Base-by-base conservation (phyloP, 176 grass and related monocot genomes). In the Oryza brachyantha region DNA sequence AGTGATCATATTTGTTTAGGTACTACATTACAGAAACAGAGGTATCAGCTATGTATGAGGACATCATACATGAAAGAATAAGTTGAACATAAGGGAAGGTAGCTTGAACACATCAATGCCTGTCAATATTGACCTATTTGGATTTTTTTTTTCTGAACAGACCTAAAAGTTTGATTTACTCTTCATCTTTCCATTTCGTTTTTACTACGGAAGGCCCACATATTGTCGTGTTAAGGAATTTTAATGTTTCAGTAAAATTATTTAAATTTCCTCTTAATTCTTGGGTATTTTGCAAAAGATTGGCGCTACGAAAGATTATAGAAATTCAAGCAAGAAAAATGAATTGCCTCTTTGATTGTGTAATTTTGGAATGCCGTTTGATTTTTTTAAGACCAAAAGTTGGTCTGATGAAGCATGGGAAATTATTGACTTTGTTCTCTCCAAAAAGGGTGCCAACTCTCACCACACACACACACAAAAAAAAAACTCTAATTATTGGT, bases 71-170 rank as follows among this genome's bases (percentile, higher is more conserved):
- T 54, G 29, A 38, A 72, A 39, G 74, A 13, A 31, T 72, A n/a
- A 38, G 42, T 31, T 71, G 29, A 78, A 31, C 32, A n/a, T 55
- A 54, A 42, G 5, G 43, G 60, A 59, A 45, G 68, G 68, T 73
- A 63, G 61, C 26, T 19, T 66, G 68, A 66, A 58, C 43, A 79
- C 43, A 85, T 73, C 74, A 78, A n/a, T 40, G 39, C 54, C 48
- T 61, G 26, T 70, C 48, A 19, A 42, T 35, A 41, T 71, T 65
- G 79, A 58, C 27, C 28, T 40, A 24, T 45, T 70, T 35, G 21
- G 13, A n/a, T 13, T 2, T 52, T 52, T 52, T 52, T 70, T 72
- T 35, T 17, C 4, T 37, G 83, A 38, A 3, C 52, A 46, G 25
- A 28, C 13, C 0, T 22, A 6, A 68, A 59, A 14, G 10, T 13